Percentiles rank a stretch among this genome's conserved stretches.
phyloP scores from a whole-genome alignment of 768 basidiomycete genomes.

The Rhodotorula graminis region DNA sequence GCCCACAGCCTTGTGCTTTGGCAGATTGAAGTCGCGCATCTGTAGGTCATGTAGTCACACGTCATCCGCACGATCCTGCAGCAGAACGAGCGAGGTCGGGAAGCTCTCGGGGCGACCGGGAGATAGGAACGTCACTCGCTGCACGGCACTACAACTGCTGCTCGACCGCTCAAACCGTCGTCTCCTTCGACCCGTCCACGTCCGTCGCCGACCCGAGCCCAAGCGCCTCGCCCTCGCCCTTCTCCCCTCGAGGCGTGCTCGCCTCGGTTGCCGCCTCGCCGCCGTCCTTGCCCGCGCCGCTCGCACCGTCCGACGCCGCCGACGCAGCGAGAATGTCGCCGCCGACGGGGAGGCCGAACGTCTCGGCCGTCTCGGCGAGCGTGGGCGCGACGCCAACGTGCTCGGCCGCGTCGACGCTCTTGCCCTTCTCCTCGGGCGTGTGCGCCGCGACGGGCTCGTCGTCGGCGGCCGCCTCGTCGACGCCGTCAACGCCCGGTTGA shows the following conservation, averaged over 20 bases:
- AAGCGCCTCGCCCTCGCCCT: background rate
- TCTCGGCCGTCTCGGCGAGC: background rate
- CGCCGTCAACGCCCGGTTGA: background rate
- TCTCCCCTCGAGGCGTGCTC: background rate
- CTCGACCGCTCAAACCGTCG: no score
- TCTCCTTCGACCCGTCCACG: no score
- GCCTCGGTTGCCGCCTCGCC: background rate
- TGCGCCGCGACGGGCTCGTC: background rate
- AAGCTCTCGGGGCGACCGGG: no score
- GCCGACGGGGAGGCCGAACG: background rate
- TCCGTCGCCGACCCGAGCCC: background rate
- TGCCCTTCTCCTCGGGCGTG: background rate
- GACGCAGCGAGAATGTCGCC: background rate
- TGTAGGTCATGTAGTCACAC: no score
- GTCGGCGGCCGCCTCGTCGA: background rate
- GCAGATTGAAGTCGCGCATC: no score
- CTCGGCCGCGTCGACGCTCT: constrained; percentile 2
- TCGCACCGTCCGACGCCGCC: background rate
- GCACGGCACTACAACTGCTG: no score
- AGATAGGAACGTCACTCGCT: no score
- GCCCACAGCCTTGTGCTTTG: no score
- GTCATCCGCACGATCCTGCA: no score
- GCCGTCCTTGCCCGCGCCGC: background rate
- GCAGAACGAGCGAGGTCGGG: no score
- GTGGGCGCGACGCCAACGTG: background rate